Conservation (phyloP, 2,329 filamentous ascomycete species). For the Ophiostoma populinum region DNA sequence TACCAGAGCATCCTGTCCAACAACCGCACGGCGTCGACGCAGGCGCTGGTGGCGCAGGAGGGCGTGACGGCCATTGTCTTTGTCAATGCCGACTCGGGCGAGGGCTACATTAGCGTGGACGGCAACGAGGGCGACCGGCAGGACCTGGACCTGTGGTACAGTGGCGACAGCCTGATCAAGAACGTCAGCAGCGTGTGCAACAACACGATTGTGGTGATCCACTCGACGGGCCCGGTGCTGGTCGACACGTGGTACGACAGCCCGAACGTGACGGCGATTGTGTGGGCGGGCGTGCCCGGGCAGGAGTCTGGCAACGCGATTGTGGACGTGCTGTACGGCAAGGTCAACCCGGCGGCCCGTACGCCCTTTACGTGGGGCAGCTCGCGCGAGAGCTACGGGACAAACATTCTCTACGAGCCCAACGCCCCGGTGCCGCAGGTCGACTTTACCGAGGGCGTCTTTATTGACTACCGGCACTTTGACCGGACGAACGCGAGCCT, state of each 20-base stretch:
- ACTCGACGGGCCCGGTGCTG: conserved; percentile 66
- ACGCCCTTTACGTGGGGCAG: conserved; percentile 67
- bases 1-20: conserved; percentile 53
- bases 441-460: conserved; percentile 59
- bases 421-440: conserved; percentile 48
- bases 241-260: conserved; percentile 58
- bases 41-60: conserved; percentile 41
- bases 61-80: conserved; percentile 67
- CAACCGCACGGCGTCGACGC: conserved; percentile 42
- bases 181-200: conserved; percentile 61
- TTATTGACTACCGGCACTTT: conserved; percentile 68
- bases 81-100: conserved; percentile 71
- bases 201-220: conserved; percentile 86
- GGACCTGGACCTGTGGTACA: conserved; percentile 79
- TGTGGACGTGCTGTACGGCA: conserved; percentile 68
- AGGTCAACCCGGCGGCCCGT: conserved; percentile 58
- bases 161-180: conserved; percentile 64
- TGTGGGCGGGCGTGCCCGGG: conserved; percentile 69
- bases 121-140: conserved; percentile 78
- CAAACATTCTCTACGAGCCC: conserved; percentile 46
- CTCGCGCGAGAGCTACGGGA: conserved; percentile 49
- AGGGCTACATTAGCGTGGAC: conserved; percentile 71
- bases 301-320: conserved; percentile 71
- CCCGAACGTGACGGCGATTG: conserved; percentile 65
- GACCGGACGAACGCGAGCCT: conserved; percentile 49